Evolutionary conservation across 2,329 filamentous ascomycete species (phyloP).

Genomic region (Xylaria sp.): DNA sequence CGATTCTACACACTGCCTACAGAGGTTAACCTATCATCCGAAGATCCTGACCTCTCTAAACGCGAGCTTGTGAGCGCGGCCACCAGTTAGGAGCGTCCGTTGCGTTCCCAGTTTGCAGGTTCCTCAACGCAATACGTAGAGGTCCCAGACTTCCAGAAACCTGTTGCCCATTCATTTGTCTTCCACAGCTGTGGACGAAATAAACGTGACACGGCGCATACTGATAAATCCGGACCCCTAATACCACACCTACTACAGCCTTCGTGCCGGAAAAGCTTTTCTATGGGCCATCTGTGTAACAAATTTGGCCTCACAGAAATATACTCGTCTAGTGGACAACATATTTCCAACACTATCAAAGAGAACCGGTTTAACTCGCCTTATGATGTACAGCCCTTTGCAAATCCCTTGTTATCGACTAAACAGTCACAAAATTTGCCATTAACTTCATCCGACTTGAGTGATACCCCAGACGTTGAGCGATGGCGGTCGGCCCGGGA

Average conservation of each 20-base stretch:
- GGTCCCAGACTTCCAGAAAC: slow-evolving; percentile 33
- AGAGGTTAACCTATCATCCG: slow-evolving; percentile 24
- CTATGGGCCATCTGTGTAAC: slow-evolving; percentile 25
- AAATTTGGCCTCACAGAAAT: slow-evolving; percentile 27
- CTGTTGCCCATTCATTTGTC: slow-evolving; percentile 39
- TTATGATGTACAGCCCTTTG: not conserved
- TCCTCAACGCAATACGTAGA: slow-evolving; percentile 27
- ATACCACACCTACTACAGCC: not conserved
- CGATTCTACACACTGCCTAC: slow-evolving; percentile 40
- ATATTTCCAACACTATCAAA: not conserved
- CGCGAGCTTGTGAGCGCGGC: slow-evolving; percentile 37
- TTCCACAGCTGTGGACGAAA: slow-evolving; percentile 32
- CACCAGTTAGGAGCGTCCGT: slow-evolving; percentile 42
- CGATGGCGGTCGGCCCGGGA: slow-evolving; percentile 52
- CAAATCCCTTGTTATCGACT: slow-evolving; percentile 2
- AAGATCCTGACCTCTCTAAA: slow-evolving; percentile 26
- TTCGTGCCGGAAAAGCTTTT: slow-evolving; percentile 27
- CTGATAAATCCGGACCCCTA: not conserved
- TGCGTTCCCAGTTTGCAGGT: slow-evolving; percentile 28
- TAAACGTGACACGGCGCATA: slow-evolving; percentile 35
- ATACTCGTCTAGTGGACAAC: slow-evolving; percentile 4
- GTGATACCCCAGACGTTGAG: slow-evolving; percentile 42
- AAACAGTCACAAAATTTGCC: slow-evolving; percentile 18
- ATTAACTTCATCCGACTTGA: slow-evolving; percentile 26
- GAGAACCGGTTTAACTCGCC: not conserved